Percentiles rank a stretch among this genome's conserved stretches.
These are phyloP conservation scores for Eruca vesicaria DNA, from an alignment of 441 rosid genomes.

Conservation along the genomic window DNA sequence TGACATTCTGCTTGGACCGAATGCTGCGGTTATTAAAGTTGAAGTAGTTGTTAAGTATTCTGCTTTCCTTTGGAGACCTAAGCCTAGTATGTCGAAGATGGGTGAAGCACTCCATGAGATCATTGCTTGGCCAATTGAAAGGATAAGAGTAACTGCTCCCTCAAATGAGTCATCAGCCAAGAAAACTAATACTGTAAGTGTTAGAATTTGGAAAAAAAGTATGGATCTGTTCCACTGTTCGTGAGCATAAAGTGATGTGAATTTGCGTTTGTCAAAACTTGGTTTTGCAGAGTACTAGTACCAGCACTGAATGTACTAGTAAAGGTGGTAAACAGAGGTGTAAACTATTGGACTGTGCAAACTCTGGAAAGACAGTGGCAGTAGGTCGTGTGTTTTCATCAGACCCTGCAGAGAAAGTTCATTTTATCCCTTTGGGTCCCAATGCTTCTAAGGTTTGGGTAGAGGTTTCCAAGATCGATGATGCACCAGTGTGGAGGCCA, in stretches of 20 bases:
- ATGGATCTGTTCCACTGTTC: too few relatives aligned
- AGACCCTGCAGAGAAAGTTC: background rate
- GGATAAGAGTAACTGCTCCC: too few relatives aligned
- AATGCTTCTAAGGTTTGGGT: background rate
- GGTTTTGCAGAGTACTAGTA: background rate
- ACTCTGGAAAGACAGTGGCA: background rate
- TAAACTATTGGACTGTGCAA: background rate
- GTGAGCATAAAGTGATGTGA: too few relatives aligned
- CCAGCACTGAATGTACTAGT: background rate
- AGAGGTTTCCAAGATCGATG: background rate
- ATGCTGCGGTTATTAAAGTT: background rate
- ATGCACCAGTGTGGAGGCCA: background rate
- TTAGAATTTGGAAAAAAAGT: too few relatives aligned
- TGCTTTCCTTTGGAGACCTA: background rate
- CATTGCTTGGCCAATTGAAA: too few relatives aligned
- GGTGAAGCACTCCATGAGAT: too few relatives aligned
- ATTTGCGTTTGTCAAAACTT: too few relatives aligned
- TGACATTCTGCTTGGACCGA: background rate
- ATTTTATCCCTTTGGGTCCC: background rate
- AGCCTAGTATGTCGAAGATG: too few relatives aligned
- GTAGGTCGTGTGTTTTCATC: background rate
- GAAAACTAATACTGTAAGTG: too few relatives aligned
- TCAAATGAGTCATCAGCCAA: too few relatives aligned
- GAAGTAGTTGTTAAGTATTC: background rate
- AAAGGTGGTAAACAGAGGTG: background rate